phyloP scores from a whole-genome alignment of 2,329 filamentous ascomycete genomes.

The Elsinoe fawcettii region DNA sequence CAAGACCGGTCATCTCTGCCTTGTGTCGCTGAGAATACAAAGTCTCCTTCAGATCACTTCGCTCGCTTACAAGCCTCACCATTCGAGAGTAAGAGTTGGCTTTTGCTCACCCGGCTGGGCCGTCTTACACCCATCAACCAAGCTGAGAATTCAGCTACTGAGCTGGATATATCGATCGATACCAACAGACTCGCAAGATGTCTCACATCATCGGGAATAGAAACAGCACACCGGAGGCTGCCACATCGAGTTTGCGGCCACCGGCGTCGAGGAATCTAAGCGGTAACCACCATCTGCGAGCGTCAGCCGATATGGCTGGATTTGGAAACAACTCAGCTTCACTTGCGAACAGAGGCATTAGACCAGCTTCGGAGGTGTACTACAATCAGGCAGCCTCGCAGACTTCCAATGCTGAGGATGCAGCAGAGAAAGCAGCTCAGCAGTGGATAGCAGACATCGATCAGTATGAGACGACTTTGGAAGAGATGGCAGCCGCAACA shows the following conservation, averaged over 20 bases:
- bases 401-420: conserved; percentile 66
- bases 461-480: conserved; percentile 95
- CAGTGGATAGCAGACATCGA: conserved; percentile 99
- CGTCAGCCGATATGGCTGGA: conserved; percentile 90
- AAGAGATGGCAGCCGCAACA: conserved; percentile 98
- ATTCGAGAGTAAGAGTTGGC: background rate
- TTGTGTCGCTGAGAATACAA: background rate
- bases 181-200: conserved; percentile 29
- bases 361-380: conserved; percentile 86
- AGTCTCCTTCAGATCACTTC: background rate
- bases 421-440: conserved; percentile 86
- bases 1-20: background rate
- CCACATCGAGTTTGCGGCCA: conserved; percentile 73
- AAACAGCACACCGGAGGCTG: conserved; percentile 93
- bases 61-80: background rate
- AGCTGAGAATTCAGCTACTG: background rate
- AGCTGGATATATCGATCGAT: background rate
- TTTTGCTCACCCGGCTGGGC: conserved; percentile 11
- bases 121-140: background rate
- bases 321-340: conserved; percentile 54
- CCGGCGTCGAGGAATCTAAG: conserved; percentile 70
- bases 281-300: conserved; percentile 76
- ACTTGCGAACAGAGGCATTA: conserved; percentile 68
- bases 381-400: conserved; percentile 69
- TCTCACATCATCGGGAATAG: conserved; percentile 59